These are phyloP conservation scores for Colletotrichum destructivum DNA, from an alignment of 2,329 filamentous ascomycete genomes.

Conservation along the genomic window DNA sequence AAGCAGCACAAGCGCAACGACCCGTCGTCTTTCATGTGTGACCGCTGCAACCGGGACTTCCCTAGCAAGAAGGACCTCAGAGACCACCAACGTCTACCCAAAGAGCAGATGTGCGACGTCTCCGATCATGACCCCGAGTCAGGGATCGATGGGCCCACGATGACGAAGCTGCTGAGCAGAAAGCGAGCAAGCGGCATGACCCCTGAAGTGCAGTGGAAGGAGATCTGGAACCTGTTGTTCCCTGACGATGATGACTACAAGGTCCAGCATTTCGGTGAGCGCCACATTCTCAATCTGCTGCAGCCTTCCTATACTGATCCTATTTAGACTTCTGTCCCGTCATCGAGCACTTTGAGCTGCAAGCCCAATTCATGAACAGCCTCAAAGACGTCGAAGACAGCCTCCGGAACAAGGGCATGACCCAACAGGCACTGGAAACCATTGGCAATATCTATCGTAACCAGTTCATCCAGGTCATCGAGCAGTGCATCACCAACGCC, in stretches of 20 bases:
- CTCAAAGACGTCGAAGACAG: slow-evolving; percentile 53
- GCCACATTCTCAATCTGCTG: too few species aligned
- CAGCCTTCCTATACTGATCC: not conserved
- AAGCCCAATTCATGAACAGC: slow-evolving; percentile 51
- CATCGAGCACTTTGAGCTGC: slow-evolving; percentile 59
- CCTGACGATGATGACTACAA: slow-evolving; percentile 56
- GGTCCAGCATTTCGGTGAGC: slow-evolving; percentile 51
- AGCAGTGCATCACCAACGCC: slow-evolving; percentile 53
- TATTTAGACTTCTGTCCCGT: slow-evolving; percentile 56
- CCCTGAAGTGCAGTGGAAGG: slow-evolving; percentile 56
- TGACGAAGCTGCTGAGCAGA: slow-evolving; percentile 57
- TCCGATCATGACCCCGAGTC: slow-evolving; percentile 57
- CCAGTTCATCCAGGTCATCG: slow-evolving; percentile 57
- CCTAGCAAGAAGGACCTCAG: slow-evolving; percentile 55
- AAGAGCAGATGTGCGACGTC: slow-evolving; percentile 59
- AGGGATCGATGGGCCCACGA: slow-evolving; percentile 58
- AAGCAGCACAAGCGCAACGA: slow-evolving; percentile 61
- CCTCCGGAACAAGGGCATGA: slow-evolving; percentile 56
- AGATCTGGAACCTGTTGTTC: slow-evolving; percentile 60
- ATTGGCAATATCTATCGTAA: slow-evolving; percentile 57
- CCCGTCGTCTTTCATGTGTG: slow-evolving; percentile 58
- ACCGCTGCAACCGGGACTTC: slow-evolving; percentile 58
- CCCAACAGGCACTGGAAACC: slow-evolving; percentile 55
- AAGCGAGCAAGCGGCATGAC: slow-evolving; percentile 57
- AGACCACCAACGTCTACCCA: slow-evolving; percentile 57